Evolutionary conservation across 768 basidiomycete genomes (phyloP).

Genomic region (Paxillus ammoniavirescens): DNA sequence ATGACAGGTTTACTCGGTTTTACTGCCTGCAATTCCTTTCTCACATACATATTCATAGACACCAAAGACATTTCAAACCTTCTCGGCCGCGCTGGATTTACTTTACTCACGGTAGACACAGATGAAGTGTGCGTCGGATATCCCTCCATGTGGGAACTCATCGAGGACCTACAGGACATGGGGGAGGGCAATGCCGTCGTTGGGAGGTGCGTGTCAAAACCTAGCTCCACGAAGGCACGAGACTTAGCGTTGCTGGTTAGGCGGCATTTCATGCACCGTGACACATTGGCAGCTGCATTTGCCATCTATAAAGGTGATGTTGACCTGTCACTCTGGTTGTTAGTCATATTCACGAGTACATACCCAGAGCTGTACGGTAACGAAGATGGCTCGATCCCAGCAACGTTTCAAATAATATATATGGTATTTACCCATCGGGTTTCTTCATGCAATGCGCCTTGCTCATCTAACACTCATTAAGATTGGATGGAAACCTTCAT

Average conservation of each 20-base stretch:
- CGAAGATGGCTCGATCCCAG: constrained; percentile 82
- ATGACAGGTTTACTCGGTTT: constrained; percentile 76
- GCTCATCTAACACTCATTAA: constrained; percentile 23
- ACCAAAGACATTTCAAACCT: constrained; percentile 92
- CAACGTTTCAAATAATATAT: constrained; percentile 95
- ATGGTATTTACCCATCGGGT: constrained; percentile 55
- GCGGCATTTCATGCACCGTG: constrained; percentile 68
- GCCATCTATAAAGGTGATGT: constrained; percentile 86
- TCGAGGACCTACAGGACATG: constrained; percentile 94
- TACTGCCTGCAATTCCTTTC: neutral
- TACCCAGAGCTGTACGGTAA: constrained; percentile 76
- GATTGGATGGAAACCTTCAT: constrained; percentile 85
- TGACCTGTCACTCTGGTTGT: neutral
- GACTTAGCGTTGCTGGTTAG: constrained; percentile 34
- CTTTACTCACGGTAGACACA: constrained; percentile 88
- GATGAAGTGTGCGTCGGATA: constrained; percentile 92
- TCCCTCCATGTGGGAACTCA: constrained; percentile 93
- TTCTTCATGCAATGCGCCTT: neutral
- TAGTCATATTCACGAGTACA: neutral
- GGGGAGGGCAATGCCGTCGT: constrained; percentile 93
- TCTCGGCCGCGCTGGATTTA: constrained; percentile 89
- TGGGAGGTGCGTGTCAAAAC: constrained; percentile 54
- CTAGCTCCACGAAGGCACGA: neutral
- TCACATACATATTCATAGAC: constrained; percentile 46
- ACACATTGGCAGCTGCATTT: constrained; percentile 87